Base-by-base conservation (phyloP, 2,329 filamentous ascomycete species). In the Blastomyces percursus region DNA sequence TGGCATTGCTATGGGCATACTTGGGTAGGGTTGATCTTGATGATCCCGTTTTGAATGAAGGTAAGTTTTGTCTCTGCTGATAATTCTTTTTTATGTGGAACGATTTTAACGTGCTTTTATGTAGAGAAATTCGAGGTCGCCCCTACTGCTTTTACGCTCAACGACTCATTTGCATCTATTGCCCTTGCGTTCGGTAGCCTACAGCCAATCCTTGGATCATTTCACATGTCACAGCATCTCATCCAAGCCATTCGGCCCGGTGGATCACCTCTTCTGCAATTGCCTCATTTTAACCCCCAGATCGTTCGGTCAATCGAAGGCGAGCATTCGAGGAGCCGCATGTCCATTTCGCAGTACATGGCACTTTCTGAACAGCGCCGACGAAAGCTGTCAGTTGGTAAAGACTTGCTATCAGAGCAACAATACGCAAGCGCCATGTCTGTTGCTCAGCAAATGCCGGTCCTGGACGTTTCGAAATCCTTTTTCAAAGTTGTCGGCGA, bases 401-500 rank as follows among this genome's bases (percentile, higher is more conserved):
- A 80, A 50, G 81, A 80, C 50, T 86, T 93, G 50, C 79, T 99
- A 46, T 86, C 83, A 4, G 86, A 91, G 67, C 76, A 84, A 64
- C 85, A 96, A 74, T 96, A 96, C 76, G 80, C 84, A 66, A 83
- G 86, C 51, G 89, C 88, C 46, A 81, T 96, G 64, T 77, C 78
- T 56, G 88, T 96, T 38, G 92, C 91, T 35, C 85, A 86, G 69
- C 90, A 96, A 76, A 82, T 99, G 35, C 94, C 94, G 1, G 84
- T 86, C 66, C 81, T 99, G 62, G 84, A 89, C 63, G 86, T 99
- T 12, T 90, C 91, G 71, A 95, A 91, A 78, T 90, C 91, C 8
- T 99, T 96, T 78, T 99, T 99, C 85, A 99, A 99, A 81, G 95
- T 99, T 55, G 87, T 91, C 60, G 94, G 94, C 72, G 95, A 99